Evolutionary conservation across 768 basidiomycete genomes (phyloP).

Genomic region (Mycena venus): DNA sequence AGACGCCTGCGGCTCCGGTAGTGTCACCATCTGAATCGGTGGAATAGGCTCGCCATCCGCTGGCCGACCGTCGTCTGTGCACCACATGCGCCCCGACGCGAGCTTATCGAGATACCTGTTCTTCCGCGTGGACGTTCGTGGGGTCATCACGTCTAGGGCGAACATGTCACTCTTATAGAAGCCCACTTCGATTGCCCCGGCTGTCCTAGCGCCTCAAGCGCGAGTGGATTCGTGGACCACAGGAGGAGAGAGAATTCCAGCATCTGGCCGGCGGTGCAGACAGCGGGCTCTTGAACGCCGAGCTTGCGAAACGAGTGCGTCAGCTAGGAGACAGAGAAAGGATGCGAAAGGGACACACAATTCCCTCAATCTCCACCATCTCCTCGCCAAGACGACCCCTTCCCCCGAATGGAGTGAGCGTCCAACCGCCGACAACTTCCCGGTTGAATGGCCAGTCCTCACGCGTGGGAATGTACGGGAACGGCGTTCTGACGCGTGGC

Average conservation of each 20-base stretch:
- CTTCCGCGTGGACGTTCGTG: constrained; percentile 15
- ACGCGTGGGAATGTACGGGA: constrained; percentile 24
- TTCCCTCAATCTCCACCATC: constrained; percentile 21
- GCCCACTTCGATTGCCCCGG: constrained; percentile 15
- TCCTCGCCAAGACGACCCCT: constrained; percentile 19
- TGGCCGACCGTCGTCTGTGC: constrained; percentile 20
- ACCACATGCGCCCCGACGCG: constrained; percentile 16
- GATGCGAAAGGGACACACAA: neutral
- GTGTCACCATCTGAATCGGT: neutral
- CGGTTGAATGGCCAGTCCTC: constrained; percentile 30
- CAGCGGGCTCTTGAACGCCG: constrained; percentile 14
- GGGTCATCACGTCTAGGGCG: constrained; percentile 12
- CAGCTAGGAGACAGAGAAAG: neutral
- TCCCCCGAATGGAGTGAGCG: constrained; percentile 24
- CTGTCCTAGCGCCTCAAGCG: constrained; percentile 14
- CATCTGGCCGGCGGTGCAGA: constrained; percentile 18
- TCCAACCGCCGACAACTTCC: constrained; percentile 27
- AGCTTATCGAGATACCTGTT: constrained; percentile 13
- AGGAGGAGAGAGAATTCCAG: constrained; percentile 15
- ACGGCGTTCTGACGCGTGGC: constrained; percentile 20
- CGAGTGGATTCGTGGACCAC: constrained; percentile 5
- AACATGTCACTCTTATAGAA: constrained; percentile 28
- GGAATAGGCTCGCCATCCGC: constrained; percentile 5
- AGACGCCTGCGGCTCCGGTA: constrained; percentile 4
- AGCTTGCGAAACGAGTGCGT: neutral